Evolutionary conservation across 1,284 basidiomycete species (phyloP), one percentile per base, ranked within the genome.

Genomic region (Ceratobasidium sp.): DNA sequence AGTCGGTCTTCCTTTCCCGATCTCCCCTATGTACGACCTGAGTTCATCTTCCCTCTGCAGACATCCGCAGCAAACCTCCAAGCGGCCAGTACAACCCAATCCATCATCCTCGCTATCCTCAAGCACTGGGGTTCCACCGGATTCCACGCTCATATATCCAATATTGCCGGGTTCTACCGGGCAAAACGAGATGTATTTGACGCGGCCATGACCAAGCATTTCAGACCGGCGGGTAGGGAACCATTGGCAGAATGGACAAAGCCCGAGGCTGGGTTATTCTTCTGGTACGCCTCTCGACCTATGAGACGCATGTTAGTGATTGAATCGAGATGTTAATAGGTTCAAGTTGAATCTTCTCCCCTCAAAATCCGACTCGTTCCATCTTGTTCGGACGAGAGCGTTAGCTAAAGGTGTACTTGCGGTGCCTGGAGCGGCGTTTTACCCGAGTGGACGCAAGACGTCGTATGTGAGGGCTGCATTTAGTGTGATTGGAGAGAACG

Each of bases 201-300:
- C 83, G 84, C 84, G 0, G 91, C 93, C 46, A 92, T 96, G 84
- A 86, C 89, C 77, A 90, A 89, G 82, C 89, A 97, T 82, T 88
- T 98, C 42, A 71, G 15, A 15, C 69, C 69, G 40, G 54, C 59
- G n/a, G 69, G 54, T 12, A 61, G 50, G 23, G 87, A 87, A 75
- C 94, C 91, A 1, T 85, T 96, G 28, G 95, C 91, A 4, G 91
- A 93, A 80, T 99, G 96, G 96, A 90, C 87, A 56, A 87, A 89
- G 0, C 97, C 97, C 0, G 92, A 95, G 70, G 94, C 96, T 2
- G 96, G 96, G 80, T 94, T 96, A 93, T 96, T 96, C 86, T 90
- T 95, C 82, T 96, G 94, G 94, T 93, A 82, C 78, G 90, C 87
- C 77, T 4, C 4, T 17, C 28, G 23, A 9, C 26, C 46, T 17